Base-by-base conservation (phyloP, 768 basidiomycete species). In the Tylopilus plumbeoviolaceoides region DNA sequence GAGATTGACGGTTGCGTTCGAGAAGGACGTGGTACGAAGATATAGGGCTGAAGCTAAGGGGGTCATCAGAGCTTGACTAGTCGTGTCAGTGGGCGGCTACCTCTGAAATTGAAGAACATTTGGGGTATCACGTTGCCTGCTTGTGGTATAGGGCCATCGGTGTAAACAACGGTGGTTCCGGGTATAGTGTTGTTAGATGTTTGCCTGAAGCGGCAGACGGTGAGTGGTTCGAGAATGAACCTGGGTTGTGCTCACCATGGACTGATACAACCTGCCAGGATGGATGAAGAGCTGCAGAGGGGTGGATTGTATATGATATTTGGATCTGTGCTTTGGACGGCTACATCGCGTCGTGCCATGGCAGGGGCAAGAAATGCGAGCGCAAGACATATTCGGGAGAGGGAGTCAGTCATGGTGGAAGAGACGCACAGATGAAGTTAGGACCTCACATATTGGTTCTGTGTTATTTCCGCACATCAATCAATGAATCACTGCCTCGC, bases 51-150 rank as follows among this genome's bases (percentile, higher is more conserved):
- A 76, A n/a, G 76, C 79, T 80, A 51, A 36, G 44, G 27, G 5
- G 15, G 17, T 23, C 36, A 20, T 66, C 39, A 65, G 53, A 33
- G 14, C 25, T 36, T 11, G 46, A 41, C 11, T 20, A 14, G 9
- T 11, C 28, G 15, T 18, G n/a, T 46, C 14, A 31, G 41, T 2
- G 15, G 31, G 20, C 5, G 20, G 43, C 49, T 57, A 81, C 82
- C 82, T 70, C 71, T 72, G 66, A 83, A 81, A 30, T 68, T 71
- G 50, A 84, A 62, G 59, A 83, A 84, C 70, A 83, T 70, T 53
- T 84, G 83, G 2, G 81, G 82, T 52, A 81, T 65, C 36, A 80
- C 72, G 50, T 75, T 65, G 20, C 64, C 72, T 15, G 74, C 67
- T 38, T 65, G 66, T 36, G 72, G 60, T 58, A 71, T 70, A 6